phyloP scores from a whole-genome alignment of 257 asterid genomes.

The Gentiana straminea region DNA sequence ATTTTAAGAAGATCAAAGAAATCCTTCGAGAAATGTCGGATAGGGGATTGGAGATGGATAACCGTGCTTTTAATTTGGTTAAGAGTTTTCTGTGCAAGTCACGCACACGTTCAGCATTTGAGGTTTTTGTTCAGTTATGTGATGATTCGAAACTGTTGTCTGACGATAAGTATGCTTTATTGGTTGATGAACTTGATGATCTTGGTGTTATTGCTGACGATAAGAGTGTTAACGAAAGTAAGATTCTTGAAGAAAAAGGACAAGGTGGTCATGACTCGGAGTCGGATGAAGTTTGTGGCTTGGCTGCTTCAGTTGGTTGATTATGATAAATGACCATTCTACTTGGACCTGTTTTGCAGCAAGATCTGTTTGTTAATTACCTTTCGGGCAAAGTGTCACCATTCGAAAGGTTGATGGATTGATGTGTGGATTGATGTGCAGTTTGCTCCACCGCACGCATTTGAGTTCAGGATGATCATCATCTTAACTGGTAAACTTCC shows the following conservation, averaged over 20 bases:
- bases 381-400: too few species aligned
- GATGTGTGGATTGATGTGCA: too few species aligned
- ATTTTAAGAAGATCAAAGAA: constrained; percentile 26
- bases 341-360: too few species aligned
- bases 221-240: neutral
- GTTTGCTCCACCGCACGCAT: too few species aligned
- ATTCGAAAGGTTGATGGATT: too few species aligned
- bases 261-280: constrained; percentile 7
- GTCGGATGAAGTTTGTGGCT: constrained; percentile 14
- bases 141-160: constrained; percentile 30
- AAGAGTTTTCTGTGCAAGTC: constrained; percentile 17
- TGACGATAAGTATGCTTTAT: constrained; percentile 10
- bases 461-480: too few species aligned
- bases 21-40: constrained; percentile 44
- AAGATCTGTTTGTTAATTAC: too few species aligned
- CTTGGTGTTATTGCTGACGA: constrained; percentile 1
- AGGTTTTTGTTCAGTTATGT: constrained; percentile 20
- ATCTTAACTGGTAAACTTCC: too few species aligned
- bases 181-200: constrained; percentile 8
- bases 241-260: neutral
- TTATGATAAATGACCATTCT: too few species aligned
- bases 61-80: constrained; percentile 18
- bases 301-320: constrained; percentile 22
- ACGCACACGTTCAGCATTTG: constrained; percentile 12
- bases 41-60: constrained; percentile 29